Evolutionary conservation across 768 basidiomycete genomes (phyloP).

Genomic region (Chalciporus sphaerocephalus): DNA sequence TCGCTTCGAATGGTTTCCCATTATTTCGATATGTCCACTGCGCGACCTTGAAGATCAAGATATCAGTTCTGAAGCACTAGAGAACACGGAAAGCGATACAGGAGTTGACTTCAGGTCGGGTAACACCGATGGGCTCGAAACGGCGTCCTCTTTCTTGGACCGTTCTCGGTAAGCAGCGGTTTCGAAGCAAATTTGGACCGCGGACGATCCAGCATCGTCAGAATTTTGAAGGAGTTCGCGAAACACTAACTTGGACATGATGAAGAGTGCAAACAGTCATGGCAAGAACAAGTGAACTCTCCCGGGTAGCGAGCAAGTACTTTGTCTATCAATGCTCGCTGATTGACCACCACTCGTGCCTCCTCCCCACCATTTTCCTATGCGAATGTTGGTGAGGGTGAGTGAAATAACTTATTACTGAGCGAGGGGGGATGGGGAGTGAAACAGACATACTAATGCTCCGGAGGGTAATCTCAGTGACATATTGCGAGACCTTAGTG

Average conservation of each 20-base stretch:
- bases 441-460: neutral
- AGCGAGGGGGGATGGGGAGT: neutral
- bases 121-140: constrained; percentile 28
- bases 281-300: constrained; percentile 59
- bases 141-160: neutral
- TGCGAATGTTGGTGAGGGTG: constrained; percentile 19
- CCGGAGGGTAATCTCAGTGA: neutral
- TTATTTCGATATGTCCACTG: constrained; percentile 87
- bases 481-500: no score
- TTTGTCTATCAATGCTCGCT: constrained; percentile 89
- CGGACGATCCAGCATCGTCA: constrained; percentile 74
- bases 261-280: neutral
- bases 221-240: constrained; percentile 92
- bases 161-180: constrained; percentile 45
- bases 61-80: neutral
- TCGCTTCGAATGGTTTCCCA: constrained; percentile 71
- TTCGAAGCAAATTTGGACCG: constrained; percentile 75
- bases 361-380: constrained; percentile 47
- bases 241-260: constrained; percentile 37
- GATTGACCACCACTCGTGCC: constrained; percentile 81
- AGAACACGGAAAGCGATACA: constrained; percentile 28
- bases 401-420: neutral
- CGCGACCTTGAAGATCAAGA: constrained; percentile 46
- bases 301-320: constrained; percentile 92
- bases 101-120: constrained; percentile 62